Conservation (phyloP, 345 rosid species). For the Fremontodendron californicum region DNA sequence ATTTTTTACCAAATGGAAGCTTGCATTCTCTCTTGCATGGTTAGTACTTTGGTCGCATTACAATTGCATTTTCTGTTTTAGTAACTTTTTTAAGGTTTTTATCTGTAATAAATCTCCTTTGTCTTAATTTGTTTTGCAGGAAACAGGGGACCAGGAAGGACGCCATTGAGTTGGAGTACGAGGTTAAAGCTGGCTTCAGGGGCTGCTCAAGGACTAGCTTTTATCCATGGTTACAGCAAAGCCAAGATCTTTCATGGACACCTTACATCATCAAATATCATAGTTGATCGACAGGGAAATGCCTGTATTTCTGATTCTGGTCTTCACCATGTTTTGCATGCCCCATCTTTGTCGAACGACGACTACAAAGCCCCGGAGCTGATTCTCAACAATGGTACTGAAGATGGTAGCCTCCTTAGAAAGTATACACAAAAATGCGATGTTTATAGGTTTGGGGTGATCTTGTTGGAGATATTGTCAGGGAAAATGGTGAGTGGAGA, state of each 20-base stretch:
- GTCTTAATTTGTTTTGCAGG: neutral
- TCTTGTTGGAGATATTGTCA: conserved; percentile 1
- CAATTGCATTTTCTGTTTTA: neutral
- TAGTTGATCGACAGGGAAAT: neutral
- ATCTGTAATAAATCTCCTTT: neutral
- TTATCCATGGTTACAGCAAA: conserved; percentile 1
- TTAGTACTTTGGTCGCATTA: neutral
- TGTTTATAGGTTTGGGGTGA: conserved; percentile 6
- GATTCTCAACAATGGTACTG: neutral
- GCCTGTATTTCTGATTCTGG: neutral
- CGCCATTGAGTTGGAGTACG: conserved; percentile 6
- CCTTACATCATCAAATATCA: conserved; percentile 6
- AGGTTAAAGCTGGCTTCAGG: conserved; percentile 7
- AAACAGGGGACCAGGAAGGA: conserved; percentile 11
- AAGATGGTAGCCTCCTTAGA: neutral
- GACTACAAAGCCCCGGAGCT: conserved; percentile 13
- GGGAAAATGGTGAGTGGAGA: neutral
- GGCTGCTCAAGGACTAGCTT: conserved; percentile 3
- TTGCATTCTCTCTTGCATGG: conserved; percentile 14
- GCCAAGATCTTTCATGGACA: conserved; percentile 12
- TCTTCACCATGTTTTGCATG: conserved; percentile 1
- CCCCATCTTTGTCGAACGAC: neutral
- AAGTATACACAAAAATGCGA: conserved; percentile 6
- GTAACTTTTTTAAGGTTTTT: neutral
- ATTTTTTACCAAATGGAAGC: conserved; percentile 8